These are phyloP conservation scores for Komagataella phaffii DNA, from an alignment of 805 yeast species.

Conservation along the genomic window DNA sequence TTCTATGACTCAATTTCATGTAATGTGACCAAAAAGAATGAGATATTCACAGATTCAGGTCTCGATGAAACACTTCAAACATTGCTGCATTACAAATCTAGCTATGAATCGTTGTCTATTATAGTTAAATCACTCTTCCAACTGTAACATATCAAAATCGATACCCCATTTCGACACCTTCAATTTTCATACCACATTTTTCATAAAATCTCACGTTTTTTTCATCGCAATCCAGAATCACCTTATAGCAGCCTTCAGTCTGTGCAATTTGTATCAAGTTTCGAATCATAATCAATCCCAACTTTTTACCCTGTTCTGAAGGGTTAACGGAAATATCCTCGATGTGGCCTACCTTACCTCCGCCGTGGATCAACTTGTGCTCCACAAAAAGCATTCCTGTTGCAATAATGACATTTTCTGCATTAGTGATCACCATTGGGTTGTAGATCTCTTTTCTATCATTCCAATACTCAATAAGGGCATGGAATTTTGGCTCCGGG, in stretches of 20 bases:
- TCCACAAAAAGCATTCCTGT: conserved; percentile 77
- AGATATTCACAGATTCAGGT: not conserved
- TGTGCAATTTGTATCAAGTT: conserved; percentile 48
- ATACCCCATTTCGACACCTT: conserved; percentile 58
- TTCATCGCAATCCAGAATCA: conserved; percentile 80
- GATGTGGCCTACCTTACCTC: conserved; percentile 84
- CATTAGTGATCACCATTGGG: conserved; percentile 54
- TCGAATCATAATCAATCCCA: conserved; percentile 59
- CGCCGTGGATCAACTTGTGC: conserved; percentile 67
- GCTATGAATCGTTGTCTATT: not conserved
- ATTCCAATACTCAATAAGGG: conserved; percentile 47
- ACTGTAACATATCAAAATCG: not conserved
- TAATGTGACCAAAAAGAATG: not conserved
- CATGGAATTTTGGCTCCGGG: conserved; percentile 30
- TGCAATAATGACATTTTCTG: conserved; percentile 48
- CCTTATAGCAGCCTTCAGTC: conserved; percentile 65
- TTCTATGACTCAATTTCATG: not conserved
- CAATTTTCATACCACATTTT: conserved; percentile 65
- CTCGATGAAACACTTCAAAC: not conserved
- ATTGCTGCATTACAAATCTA: not conserved
- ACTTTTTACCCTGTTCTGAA: conserved; percentile 68
- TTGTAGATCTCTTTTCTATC: conserved; percentile 39
- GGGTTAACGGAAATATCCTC: conserved; percentile 81
- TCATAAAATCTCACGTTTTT: conserved; percentile 76
- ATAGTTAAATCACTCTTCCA: not conserved